These are phyloP conservation scores for Eucalyptus cloeziana DNA, from an alignment of 345 rosid genomes.

Conservation along the genomic window DNA sequence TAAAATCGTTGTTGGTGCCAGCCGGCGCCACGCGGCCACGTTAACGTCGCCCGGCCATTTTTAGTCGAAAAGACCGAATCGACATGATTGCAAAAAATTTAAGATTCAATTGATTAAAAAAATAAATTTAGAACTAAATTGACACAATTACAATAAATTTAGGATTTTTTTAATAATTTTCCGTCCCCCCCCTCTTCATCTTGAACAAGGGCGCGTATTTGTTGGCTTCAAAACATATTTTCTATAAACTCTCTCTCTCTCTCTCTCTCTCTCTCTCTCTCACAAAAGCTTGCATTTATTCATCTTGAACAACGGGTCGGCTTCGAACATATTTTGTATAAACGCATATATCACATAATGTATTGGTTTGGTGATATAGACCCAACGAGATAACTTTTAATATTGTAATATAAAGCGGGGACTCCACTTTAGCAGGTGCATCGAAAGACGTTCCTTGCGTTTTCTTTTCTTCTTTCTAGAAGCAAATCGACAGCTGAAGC, in stretches of 20 bases:
- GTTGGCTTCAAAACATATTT: too few relatives aligned
- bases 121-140: too few relatives aligned
- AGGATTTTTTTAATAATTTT: too few relatives aligned
- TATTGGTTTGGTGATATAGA: neutral
- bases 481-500: neutral
- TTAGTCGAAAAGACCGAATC: accelerated
- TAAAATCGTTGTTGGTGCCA: accelerated
- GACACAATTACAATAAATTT: accelerated
- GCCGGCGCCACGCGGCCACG: accelerated
- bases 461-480: neutral
- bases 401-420: neutral
- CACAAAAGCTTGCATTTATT: neutral
- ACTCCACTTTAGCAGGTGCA: neutral
- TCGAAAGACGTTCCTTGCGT: neutral
- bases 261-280: neutral
- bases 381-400: neutral
- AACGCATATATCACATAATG: neutral
- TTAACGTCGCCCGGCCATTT: accelerated
- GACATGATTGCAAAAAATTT: accelerated
- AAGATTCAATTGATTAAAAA: accelerated
- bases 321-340: neutral
- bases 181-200: neutral
- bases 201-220: too few relatives aligned
- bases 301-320: neutral
- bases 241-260: neutral